Conservation (phyloP, 306 rosid species). For the Ziziphus jujuba region DNA sequence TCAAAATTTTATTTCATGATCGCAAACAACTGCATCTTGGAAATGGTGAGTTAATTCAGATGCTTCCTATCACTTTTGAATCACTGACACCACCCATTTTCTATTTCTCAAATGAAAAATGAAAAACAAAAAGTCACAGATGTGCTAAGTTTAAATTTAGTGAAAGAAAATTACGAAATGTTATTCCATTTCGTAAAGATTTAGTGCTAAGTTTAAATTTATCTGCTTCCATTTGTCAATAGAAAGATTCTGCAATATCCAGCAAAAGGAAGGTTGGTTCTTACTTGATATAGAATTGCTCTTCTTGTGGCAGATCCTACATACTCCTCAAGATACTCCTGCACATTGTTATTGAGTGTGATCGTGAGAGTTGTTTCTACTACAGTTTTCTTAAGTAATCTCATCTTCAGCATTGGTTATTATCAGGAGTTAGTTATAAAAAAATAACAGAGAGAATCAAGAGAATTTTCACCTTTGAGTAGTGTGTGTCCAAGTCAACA, state of each 20-base stretch:
- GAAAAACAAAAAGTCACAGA: too few species aligned
- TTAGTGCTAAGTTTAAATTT: too few species aligned
- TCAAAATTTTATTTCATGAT: neutral
- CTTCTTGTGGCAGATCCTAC: conserved; percentile 72
- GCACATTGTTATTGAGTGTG: conserved; percentile 28
- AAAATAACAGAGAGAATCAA: conserved; percentile 21
- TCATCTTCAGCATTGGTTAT: neutral
- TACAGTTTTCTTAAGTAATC: neutral
- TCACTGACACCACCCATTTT: too few species aligned
- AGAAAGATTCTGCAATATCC: neutral
- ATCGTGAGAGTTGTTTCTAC: neutral
- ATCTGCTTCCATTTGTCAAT: neutral
- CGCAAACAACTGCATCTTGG: neutral
- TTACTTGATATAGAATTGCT: conserved; percentile 73
- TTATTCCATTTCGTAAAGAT: too few species aligned
- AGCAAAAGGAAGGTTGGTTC: conserved; percentile 10
- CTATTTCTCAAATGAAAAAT: too few species aligned
- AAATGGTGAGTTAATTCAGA: neutral
- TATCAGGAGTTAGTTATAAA: neutral
- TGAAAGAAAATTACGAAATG: neutral
- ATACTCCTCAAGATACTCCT: conserved; percentile 93
- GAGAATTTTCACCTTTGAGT: conserved; percentile 59
- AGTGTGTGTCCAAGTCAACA: conserved; percentile 98
- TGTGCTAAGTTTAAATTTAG: too few species aligned
- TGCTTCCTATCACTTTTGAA: neutral